Base-by-base conservation (phyloP, 192 early-diverging fungal species). In the Martensiomyces pterosporus region DNA sequence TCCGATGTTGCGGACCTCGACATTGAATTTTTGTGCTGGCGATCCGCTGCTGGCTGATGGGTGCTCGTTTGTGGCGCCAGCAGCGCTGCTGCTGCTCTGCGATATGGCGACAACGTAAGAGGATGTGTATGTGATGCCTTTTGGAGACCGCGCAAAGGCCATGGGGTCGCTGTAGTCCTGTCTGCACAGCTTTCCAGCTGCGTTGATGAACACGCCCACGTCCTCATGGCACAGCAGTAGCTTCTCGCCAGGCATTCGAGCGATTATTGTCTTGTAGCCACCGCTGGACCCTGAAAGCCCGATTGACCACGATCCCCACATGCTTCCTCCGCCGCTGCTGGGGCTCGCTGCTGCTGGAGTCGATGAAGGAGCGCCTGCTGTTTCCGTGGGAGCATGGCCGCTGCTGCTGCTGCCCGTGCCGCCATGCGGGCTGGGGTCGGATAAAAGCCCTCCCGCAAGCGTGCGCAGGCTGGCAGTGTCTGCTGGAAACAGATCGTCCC, bases 1-100 rank as follows among this genome's bases (percentile, higher is more conserved):
- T 36, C 77, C 85, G 38, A 96, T 83, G 39, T 89, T 92, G 54
- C 90, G 80, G 13, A 98, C 87, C 57, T 94, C 90, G 1, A 98
- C 81, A 27, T 85, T 75, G 27, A 57, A 55, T 21, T 21, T 55
- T 36, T 21, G 2, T n/a, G 39, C 24, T 3, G 3, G n/a, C 17
- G 37, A 37, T 9, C 32, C 15, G 26, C 23, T 21, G 29, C n/a
- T n/a, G 35, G 23, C 27, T 0, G 38, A 43, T 14, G 38, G 12
- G 6, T 37, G 45, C 19, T n/a, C n/a, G n/a, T n/a, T n/a, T 32
- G 29, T 32, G 47, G 42, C n/a, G 38, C 21, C 24, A 46, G 8
- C 14, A 15, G 27, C 17, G 51, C n/a, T 29, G 6, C 37, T 48
- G 12, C 46, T 2, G 17, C 57, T 49, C 9, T 27, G 27, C 19